Conservation (phyloP, 139 green algal species). For the Chlorella sp. region DNA sequence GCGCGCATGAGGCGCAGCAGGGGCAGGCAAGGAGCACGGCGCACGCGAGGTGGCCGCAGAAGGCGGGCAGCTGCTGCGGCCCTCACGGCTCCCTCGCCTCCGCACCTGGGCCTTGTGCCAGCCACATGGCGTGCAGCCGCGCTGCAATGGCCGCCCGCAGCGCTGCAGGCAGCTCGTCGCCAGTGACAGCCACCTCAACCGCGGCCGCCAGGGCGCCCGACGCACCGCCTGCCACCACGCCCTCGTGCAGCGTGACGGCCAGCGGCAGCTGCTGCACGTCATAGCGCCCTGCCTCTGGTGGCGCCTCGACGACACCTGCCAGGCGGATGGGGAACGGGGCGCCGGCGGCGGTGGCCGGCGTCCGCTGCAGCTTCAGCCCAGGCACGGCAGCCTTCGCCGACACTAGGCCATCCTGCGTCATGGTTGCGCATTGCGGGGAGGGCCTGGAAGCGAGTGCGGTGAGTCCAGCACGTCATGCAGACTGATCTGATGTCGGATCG, state of each 20-base stretch:
- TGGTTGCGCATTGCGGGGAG: no score
- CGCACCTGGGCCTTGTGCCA: background rate
- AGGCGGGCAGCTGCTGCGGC: background rate
- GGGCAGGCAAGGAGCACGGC: background rate
- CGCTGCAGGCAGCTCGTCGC: background rate
- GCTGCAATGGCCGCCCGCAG: constrained; percentile 10
- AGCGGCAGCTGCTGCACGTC: constrained; percentile 10
- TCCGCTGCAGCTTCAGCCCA: no score
- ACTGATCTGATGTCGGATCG: no score
- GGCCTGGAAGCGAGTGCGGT: no score
- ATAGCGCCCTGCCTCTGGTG: background rate
- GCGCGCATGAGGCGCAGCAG: background rate
- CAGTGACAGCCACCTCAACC: background rate
- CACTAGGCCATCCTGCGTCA: no score
- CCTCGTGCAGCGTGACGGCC: background rate
- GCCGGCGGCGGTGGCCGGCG: no score
- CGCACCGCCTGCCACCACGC: background rate
- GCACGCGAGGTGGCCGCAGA: background rate
- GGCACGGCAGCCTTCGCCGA: no score
- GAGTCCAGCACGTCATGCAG: no score
- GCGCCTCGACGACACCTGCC: background rate
- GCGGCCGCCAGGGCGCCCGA: background rate
- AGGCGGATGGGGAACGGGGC: constrained; percentile 28
- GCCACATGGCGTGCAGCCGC: background rate
- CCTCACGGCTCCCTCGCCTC: background rate